Base-by-base conservation (phyloP, 2,329 filamentous ascomycete genomes). In the Macrophomina phaseolina region DNA sequence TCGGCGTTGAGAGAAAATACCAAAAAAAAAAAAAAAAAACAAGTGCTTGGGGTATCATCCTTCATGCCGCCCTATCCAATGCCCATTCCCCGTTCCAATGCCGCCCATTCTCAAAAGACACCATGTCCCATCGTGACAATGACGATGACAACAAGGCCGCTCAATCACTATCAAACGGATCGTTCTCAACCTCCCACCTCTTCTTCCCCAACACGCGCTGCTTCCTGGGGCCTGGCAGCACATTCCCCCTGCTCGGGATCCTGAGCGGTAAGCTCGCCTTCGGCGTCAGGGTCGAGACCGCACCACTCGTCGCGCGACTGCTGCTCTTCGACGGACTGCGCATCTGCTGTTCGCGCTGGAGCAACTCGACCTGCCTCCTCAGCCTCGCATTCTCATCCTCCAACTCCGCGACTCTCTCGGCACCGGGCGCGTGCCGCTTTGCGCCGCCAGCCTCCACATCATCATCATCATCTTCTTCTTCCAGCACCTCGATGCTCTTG, bases 181-280 rank as follows among this genome's bases (percentile, higher is more conserved):
- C 64, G 23, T 66, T 60, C 53, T 66, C 64, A 4, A 61, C 38
- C 23, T 38, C 78, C 81, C 81, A 84, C 74, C 78, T 81, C 74
- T 81, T 82, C 62, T 84, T 84, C 9, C 53, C 53, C 40, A 84
- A 70, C 61, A 83, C 80, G 68, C 81, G 76, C 76, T 83, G 80
- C 75, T 82, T 84, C 77, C 82, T 83, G 18, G 80, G 77, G 30
- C 42, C 45, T 16, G 58, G 58, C 5, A 49, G n/a, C 2, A 62
- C 32, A 12, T 62, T 62, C 36, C 80, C 83, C 69, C 80, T 68
- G 67, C 75, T 77, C 45, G 40, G 34, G 18, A 48, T 45, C 8
- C 64, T 45, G 7, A 62, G 12, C 55, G 64, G 64, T 48, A 62
- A 23, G 23, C 36, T 14, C 30, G 36, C 45, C 45, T 52, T 64